Percentiles rank a stretch among this genome's conserved stretches.
Conservation (phyloP, 139 green algal genomes). For the Asterochloris sp. region DNA sequence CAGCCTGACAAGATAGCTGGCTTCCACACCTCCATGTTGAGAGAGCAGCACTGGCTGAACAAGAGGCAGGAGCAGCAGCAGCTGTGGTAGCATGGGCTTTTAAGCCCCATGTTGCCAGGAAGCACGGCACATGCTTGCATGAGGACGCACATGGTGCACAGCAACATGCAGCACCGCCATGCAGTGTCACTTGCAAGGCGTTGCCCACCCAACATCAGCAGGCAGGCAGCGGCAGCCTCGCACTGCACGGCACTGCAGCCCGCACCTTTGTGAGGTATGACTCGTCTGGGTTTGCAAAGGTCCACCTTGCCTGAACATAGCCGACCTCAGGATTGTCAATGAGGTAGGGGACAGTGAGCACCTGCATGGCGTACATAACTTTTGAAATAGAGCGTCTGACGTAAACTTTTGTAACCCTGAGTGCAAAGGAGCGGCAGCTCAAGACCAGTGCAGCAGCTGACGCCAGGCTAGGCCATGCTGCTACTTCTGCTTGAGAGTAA, state of each 20-base stretch:
- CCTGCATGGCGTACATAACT: slow-evolving; percentile 8
- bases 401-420: too few species aligned
- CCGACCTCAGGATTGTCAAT: slow-evolving; percentile 60
- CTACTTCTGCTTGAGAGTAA: background rate
- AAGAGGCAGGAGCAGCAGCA: too few species aligned
- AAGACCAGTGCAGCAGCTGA: background rate
- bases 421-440: background rate
- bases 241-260: background rate
- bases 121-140: too few species aligned
- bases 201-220: background rate
- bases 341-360: slow-evolving; percentile 50
- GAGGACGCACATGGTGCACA: too few species aligned
- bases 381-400: background rate
- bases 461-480: background rate
- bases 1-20: too few species aligned
- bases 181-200: too few species aligned
- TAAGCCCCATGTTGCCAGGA: too few species aligned
- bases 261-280: slow-evolving; percentile 77
- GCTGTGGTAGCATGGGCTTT: too few species aligned
- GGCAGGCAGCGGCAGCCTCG: background rate
- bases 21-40: too few species aligned
- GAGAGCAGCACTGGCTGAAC: too few species aligned
- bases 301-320: slow-evolving; percentile 79
- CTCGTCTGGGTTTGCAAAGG: slow-evolving; percentile 80
- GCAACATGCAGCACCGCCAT: too few species aligned